These are phyloP conservation scores for Aspergillus fischeri DNA, from an alignment of 2,329 filamentous ascomycete genomes.

Conservation along the genomic window DNA sequence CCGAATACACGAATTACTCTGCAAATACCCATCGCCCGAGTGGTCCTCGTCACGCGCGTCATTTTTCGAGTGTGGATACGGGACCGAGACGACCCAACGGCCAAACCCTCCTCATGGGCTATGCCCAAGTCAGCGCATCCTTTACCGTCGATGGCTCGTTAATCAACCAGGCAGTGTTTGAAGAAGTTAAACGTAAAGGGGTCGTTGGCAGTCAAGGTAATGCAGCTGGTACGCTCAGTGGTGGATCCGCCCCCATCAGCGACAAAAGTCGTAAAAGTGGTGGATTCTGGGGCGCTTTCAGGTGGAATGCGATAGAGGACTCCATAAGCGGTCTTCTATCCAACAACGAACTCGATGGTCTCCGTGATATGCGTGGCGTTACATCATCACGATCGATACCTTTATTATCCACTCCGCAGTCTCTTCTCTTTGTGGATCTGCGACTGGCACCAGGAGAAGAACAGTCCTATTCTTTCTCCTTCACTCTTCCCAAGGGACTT, in stretches of 20 bases:
- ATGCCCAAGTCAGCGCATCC: slow-evolving; percentile 86
- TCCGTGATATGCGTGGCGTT: slow-evolving; percentile 90
- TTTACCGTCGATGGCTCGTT: slow-evolving; percentile 90
- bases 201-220: slow-evolving; percentile 79
- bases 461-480: slow-evolving; percentile 79
- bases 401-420: slow-evolving; percentile 90
- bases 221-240: slow-evolving; percentile 66
- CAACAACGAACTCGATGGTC: slow-evolving; percentile 80
- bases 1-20: slow-evolving; percentile 65
- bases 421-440: slow-evolving; percentile 91
- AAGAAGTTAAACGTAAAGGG: slow-evolving; percentile 92
- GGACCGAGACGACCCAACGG: slow-evolving; percentile 17
- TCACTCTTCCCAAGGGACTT: slow-evolving; percentile 80
- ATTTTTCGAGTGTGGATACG: slow-evolving; percentile 42
- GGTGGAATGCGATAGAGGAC: slow-evolving; percentile 83
- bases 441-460: slow-evolving; percentile 84
- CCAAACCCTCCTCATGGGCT: slow-evolving; percentile 95
- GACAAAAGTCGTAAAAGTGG: slow-evolving; percentile 59
- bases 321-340: slow-evolving; percentile 86
- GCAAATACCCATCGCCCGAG: slow-evolving; percentile 51
- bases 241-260: slow-evolving; percentile 42
- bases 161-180: slow-evolving; percentile 83
- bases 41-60: slow-evolving; percentile 36
- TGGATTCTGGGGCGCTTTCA: slow-evolving; percentile 76
- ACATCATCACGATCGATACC: slow-evolving; percentile 84